Evolutionary conservation across 1,284 basidiomycete genomes (phyloP).

Genomic region (Schizopora paradoxa): DNA sequence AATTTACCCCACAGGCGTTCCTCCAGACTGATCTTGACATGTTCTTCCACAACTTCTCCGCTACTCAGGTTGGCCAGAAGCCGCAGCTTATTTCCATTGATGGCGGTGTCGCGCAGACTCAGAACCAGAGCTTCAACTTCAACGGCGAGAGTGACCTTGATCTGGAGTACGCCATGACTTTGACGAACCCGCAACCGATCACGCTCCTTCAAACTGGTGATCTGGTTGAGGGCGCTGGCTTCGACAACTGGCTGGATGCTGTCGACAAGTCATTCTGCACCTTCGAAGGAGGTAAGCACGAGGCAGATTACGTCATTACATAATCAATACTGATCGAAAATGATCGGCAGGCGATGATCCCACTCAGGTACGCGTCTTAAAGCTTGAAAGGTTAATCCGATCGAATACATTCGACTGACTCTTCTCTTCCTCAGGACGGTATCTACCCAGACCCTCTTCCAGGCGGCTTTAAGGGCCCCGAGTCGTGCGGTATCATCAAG

Average conservation of each 20-base stretch:
- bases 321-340: neutral
- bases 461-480: slow-evolving; percentile 38
- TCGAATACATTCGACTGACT: neutral
- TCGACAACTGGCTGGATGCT: slow-evolving; percentile 27
- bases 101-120: slow-evolving; percentile 21
- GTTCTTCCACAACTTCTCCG: slow-evolving; percentile 39
- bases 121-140: slow-evolving; percentile 30
- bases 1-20: slow-evolving; percentile 46
- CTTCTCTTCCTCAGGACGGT: slow-evolving; percentile 33
- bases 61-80: slow-evolving; percentile 32
- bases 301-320: neutral
- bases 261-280: slow-evolving; percentile 28
- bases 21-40: slow-evolving; percentile 39
- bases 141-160: slow-evolving; percentile 47
- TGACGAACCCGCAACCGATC: slow-evolving; percentile 27
- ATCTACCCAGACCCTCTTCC: slow-evolving; percentile 46
- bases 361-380: slow-evolving; percentile 8
- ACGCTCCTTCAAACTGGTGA: slow-evolving; percentile 29
- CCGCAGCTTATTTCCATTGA: slow-evolving; percentile 31
- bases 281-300: slow-evolving; percentile 17
- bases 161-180: slow-evolving; percentile 36
- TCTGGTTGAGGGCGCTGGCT: slow-evolving; percentile 21
- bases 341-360: slow-evolving; percentile 18
- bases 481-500: slow-evolving; percentile 35
- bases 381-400: slow-evolving; percentile 14